Evolutionary conservation across 768 basidiomycete genomes (phyloP).

Genomic region (Mrakia gelida): DNA sequence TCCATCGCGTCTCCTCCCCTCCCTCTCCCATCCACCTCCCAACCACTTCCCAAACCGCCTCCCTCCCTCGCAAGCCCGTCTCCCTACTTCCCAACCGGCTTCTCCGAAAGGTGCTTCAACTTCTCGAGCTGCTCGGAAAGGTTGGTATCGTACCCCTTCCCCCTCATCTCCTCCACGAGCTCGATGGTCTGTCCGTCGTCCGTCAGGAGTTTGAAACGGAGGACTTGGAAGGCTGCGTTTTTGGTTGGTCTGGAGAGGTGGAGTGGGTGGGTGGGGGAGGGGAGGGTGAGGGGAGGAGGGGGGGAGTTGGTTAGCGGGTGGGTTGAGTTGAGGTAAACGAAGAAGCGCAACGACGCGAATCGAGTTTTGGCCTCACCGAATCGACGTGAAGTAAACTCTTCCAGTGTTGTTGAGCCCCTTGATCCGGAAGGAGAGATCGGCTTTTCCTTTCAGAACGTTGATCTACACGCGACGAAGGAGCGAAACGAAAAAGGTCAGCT

Average conservation of each 20-base stretch:
- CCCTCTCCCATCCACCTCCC: neutral
- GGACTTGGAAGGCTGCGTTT: slow-evolving; percentile 28
- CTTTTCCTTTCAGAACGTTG: slow-evolving; percentile 26
- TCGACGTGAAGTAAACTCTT: slow-evolving; percentile 30
- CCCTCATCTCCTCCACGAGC: slow-evolving; percentile 29
- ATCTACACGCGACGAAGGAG: neutral
- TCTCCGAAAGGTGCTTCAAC: neutral
- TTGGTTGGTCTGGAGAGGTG: neutral
- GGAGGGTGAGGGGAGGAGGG: neutral
- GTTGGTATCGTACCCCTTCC: slow-evolving; percentile 30
- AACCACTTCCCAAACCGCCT: neutral
- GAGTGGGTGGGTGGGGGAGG: too few species aligned
- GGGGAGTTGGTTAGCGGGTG: neutral
- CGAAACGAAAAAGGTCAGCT: neutral
- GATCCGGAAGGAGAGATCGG: slow-evolving; percentile 27
- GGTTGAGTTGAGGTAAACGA: neutral
- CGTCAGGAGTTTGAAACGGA: slow-evolving; percentile 29
- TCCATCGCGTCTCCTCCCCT: too few species aligned
- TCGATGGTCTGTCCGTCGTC: slow-evolving; percentile 29
- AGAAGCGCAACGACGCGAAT: neutral
- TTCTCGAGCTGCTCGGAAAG: neutral
- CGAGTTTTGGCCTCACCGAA: slow-evolving; percentile 4
- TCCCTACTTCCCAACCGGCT: neutral
- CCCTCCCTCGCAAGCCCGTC: neutral
- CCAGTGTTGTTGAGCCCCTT: slow-evolving; percentile 17